These are phyloP conservation scores for Helminthosporium solani DNA, from an alignment of 2,329 filamentous ascomycete genomes.

Conservation along the genomic window DNA sequence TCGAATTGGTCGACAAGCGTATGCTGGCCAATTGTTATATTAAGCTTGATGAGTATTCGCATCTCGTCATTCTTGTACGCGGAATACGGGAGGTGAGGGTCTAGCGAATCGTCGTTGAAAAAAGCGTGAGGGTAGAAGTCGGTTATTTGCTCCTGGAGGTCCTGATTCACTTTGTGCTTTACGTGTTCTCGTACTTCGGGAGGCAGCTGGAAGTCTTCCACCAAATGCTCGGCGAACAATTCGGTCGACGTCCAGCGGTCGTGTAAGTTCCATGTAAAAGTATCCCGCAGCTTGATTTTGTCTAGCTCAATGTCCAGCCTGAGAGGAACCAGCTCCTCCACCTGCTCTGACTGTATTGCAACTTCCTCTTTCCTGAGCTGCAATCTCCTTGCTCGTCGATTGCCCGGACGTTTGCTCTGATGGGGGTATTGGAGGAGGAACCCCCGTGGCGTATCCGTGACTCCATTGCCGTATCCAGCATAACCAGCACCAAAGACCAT, in stretches of 20 bases:
- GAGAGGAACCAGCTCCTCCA: constrained; percentile 88
- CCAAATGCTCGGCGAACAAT: constrained; percentile 81
- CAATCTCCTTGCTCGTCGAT: constrained; percentile 70
- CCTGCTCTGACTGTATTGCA: constrained; percentile 83
- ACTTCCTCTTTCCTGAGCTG: constrained; percentile 77
- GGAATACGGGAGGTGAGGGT: constrained; percentile 84
- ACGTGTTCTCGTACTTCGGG: constrained; percentile 60
- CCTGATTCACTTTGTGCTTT: constrained; percentile 66
- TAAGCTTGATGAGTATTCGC: constrained; percentile 91
- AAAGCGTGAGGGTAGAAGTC: constrained; percentile 93
- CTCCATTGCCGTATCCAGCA: constrained; percentile 82
- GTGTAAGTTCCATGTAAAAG: constrained; percentile 97
- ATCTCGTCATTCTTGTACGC: constrained; percentile 99
- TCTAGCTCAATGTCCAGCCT: constrained; percentile 93
- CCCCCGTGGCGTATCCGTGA: constrained; percentile 65
- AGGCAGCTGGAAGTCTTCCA: constrained; percentile 82
- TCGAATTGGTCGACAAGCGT: constrained; percentile 97
- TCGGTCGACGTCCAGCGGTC: constrained; percentile 80
- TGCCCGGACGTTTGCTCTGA: constrained; percentile 73
- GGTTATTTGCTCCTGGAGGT: constrained; percentile 84
- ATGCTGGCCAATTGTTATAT: constrained; percentile 94
- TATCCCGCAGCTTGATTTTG: constrained; percentile 92
- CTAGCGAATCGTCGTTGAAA: constrained; percentile 84
- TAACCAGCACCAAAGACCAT: constrained; percentile 72
- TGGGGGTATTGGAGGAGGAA: constrained; percentile 73